These are phyloP conservation scores for Ceratocystis albifundus DNA, from an alignment of 2,329 filamentous ascomycete genomes.

Conservation along the genomic window DNA sequence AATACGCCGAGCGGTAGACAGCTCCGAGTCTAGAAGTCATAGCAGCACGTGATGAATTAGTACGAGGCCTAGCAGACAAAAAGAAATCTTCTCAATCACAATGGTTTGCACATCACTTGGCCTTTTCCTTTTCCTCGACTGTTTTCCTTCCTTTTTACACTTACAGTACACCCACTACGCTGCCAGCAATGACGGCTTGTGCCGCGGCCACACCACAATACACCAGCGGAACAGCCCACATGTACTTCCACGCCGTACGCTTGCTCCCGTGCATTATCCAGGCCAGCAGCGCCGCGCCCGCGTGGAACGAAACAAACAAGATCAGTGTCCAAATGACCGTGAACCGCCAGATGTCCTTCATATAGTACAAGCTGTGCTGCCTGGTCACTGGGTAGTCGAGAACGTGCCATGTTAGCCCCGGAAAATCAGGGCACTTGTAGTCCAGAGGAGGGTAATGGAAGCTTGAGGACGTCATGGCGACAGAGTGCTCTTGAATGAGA, in stretches of 20 bases:
- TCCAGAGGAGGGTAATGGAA: slow-evolving; percentile 32
- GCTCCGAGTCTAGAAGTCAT: slow-evolving; percentile 51
- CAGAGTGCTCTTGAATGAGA: not conserved
- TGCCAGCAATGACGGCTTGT: slow-evolving; percentile 70
- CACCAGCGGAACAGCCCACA: slow-evolving; percentile 61
- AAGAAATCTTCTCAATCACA: too few species aligned
- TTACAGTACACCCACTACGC: slow-evolving; percentile 68
- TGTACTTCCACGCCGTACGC: slow-evolving; percentile 44
- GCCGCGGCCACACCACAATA: slow-evolving; percentile 61
- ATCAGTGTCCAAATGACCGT: slow-evolving; percentile 79
- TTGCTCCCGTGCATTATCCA: slow-evolving; percentile 57
- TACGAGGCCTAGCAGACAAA: too few species aligned
- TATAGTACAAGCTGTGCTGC: slow-evolving; percentile 54
- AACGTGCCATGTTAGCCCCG: slow-evolving; percentile 65
- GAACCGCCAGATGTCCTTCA: slow-evolving; percentile 73
- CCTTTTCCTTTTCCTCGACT: not conserved
- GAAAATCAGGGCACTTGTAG: slow-evolving; percentile 63
- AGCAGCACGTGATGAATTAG: not conserved
- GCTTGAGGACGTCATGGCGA: slow-evolving; percentile 5
- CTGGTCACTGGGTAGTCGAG: slow-evolving; percentile 37
- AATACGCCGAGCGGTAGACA: slow-evolving; percentile 70
- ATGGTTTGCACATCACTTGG: too few species aligned
- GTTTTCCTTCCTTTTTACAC: slow-evolving; percentile 28
- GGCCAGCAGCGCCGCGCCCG: slow-evolving; percentile 59
- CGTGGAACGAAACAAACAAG: slow-evolving; percentile 62